A percentile compares a stretch with the other conserved stretches of the same genome.
Evolutionary conservation across 2,329 filamentous ascomycete genomes (phyloP).

Genomic region (Nothomitra cinnamomea): DNA sequence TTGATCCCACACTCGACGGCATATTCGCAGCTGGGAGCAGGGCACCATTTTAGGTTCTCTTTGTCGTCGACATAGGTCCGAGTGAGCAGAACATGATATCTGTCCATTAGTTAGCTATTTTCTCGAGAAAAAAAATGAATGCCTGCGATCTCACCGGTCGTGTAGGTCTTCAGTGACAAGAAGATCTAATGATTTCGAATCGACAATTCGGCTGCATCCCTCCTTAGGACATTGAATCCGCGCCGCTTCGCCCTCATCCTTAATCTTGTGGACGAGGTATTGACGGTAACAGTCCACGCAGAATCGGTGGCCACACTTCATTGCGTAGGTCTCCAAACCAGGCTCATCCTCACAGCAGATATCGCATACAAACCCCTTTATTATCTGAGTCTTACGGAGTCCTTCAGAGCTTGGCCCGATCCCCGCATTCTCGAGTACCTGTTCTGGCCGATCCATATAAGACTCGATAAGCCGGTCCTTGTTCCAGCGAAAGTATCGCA

Average conservation of each 20-base stretch:
- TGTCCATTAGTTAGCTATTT: constrained; percentile 15
- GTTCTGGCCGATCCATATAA: constrained; percentile 79
- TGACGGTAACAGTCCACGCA: constrained; percentile 86
- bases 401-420: constrained; percentile 47
- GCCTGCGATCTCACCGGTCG: constrained; percentile 27
- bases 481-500: constrained; percentile 88
- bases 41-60: constrained; percentile 92
- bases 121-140: background rate
- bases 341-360: constrained; percentile 88
- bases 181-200: constrained; percentile 71
- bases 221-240: constrained; percentile 86
- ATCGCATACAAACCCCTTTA: constrained; percentile 72
- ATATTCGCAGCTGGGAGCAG: constrained; percentile 90
- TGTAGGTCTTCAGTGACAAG: constrained; percentile 43
- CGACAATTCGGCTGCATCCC: constrained; percentile 75
- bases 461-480: constrained; percentile 87
- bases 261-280: constrained; percentile 84
- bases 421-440: constrained; percentile 70
- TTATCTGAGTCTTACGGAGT: constrained; percentile 49
- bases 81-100: constrained; percentile 76
- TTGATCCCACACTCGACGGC: constrained; percentile 80
- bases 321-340: constrained; percentile 66
- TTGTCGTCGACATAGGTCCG: constrained; percentile 95
- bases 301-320: constrained; percentile 89
- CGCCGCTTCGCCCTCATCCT: constrained; percentile 86